These are phyloP conservation scores for Phytophthora ramorum DNA, from an alignment of 352 stramenopile species.

Conservation along the genomic window DNA sequence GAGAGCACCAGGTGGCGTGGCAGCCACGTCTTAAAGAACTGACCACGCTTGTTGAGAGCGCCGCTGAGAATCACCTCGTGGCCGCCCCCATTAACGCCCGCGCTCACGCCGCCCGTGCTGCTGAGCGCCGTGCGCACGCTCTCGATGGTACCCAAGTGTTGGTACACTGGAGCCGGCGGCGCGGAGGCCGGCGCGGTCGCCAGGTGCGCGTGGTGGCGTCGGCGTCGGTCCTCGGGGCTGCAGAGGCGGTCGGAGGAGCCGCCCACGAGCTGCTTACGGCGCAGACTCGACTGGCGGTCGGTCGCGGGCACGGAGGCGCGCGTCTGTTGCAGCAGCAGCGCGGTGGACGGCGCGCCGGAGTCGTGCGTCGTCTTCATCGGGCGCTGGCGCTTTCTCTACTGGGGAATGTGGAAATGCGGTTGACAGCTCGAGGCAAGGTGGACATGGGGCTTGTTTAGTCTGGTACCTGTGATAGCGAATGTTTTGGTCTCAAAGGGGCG, in stretches of 20 bases:
- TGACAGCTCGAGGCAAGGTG: conserved; percentile 11
- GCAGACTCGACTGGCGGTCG: conserved; percentile 5
- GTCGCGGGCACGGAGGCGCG: conserved; percentile 18
- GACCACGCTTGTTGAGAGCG: conserved; percentile 68
- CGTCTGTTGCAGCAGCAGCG: conserved; percentile 28
- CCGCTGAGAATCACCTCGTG: conserved; percentile 70
- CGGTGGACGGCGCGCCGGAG: conserved; percentile 12
- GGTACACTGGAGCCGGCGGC: conserved; percentile 19
- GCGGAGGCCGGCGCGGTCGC: conserved; percentile 7
- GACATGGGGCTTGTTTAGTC: not conserved
- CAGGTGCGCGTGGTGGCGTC: not conserved
- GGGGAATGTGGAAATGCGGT: conserved; percentile 28
- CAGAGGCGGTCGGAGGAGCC: conserved; percentile 23
- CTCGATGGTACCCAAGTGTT: conserved; percentile 43
- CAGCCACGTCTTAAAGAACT: conserved; percentile 83
- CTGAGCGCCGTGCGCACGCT: conserved; percentile 40
- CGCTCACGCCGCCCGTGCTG: conserved; percentile 21
- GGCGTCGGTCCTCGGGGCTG: conserved; percentile 17
- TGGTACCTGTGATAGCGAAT: not conserved
- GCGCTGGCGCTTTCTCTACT: conserved; percentile 8
- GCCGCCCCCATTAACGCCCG: conserved; percentile 13
- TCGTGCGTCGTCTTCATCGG: conserved; percentile 24
- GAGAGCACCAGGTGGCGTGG: conserved; percentile 76
- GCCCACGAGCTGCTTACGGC: conserved; percentile 19
- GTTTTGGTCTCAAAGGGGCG: too few species aligned